Evolutionary conservation across 768 basidiomycete genomes (phyloP).

Genomic region (Boletus rex-veris): DNA sequence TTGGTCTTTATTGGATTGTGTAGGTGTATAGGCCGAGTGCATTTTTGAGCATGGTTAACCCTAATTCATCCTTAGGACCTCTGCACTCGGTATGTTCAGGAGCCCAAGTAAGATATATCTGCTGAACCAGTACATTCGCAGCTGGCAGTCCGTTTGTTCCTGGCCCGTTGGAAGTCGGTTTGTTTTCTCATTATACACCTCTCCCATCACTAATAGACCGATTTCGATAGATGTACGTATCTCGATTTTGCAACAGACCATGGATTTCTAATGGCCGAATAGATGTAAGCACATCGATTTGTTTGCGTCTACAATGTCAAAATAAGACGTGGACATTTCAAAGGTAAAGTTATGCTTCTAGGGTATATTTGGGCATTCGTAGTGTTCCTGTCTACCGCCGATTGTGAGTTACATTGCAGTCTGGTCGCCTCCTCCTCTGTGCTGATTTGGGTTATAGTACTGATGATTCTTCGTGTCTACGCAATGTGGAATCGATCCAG

Average conservation of each 20-base stretch:
- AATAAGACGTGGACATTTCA: neutral
- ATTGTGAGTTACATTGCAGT: slow-evolving; percentile 1
- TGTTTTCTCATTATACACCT: neutral
- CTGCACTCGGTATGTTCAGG: neutral
- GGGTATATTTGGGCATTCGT: neutral
- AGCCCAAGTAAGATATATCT: rapidly evolving
- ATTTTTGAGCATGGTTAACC: neutral
- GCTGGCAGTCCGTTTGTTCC: neutral
- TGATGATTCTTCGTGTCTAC: slow-evolving; percentile 4
- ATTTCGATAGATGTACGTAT: neutral
- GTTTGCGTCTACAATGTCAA: too few relatives aligned
- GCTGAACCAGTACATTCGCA: neutral
- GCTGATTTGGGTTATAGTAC: neutral
- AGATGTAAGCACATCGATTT: neutral
- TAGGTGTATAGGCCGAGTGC: neutral
- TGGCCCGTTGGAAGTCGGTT: neutral
- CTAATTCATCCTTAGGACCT: neutral
- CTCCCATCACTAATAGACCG: neutral
- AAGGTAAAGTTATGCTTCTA: neutral
- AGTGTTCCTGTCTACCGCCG: neutral
- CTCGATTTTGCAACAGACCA: neutral
- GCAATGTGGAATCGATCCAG: neutral
- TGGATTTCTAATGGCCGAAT: neutral
- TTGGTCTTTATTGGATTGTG: neutral
- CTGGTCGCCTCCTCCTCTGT: neutral